These are phyloP conservation scores for Epichloe gansuensis DNA, from an alignment of 2,329 filamentous ascomycete species.

Conservation along the genomic window DNA sequence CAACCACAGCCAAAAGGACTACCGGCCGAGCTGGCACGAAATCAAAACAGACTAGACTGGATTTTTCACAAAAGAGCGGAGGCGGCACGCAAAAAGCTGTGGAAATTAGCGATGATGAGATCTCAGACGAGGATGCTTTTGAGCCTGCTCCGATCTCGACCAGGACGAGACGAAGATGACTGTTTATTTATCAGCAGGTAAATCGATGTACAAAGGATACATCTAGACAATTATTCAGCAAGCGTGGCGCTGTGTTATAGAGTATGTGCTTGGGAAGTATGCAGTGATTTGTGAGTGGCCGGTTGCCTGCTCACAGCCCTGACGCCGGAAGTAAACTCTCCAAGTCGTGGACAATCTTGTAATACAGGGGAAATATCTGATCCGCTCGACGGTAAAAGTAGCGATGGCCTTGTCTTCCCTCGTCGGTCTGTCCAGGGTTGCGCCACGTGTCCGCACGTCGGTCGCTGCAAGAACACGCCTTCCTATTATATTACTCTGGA, in stretches of 20 bases:
- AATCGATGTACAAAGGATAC: no score
- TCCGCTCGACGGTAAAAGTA: not conserved
- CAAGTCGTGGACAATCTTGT: not conserved
- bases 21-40: constrained; percentile 9
- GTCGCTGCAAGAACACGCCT: no score
- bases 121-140: constrained; percentile 50
- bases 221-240: no score
- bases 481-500: no score
- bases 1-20: constrained; percentile 15
- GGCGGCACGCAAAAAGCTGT: constrained; percentile 33
- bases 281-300: no score
- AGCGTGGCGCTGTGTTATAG: no score
- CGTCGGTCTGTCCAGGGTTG: not conserved
- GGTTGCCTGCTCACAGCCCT: not conserved
- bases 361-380: not conserved
- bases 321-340: not conserved
- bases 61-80: constrained; percentile 27
- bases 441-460: no score
- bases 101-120: constrained; percentile 54
- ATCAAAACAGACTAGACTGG: constrained; percentile 22
- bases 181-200: not conserved
- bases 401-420: not conserved
- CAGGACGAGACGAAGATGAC: constrained; percentile 20
- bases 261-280: no score
- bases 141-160: constrained; percentile 34